These are phyloP conservation scores for Novymonas esmeraldas DNA, from an alignment of 208 protist species.

Conservation along the genomic window DNA sequence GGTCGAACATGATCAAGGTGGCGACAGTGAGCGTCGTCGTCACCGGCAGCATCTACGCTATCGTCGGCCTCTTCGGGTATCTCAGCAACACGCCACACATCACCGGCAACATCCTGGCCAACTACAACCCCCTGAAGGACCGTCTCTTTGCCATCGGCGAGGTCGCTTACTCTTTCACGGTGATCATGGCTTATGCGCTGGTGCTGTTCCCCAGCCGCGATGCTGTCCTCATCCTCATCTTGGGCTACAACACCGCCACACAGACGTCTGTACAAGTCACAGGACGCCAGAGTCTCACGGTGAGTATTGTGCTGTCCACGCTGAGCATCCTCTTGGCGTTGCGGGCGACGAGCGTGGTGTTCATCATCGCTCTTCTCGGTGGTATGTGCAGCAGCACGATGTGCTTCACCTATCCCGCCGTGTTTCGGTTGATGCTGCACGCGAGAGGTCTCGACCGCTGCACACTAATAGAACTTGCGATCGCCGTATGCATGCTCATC, in stretches of 20 bases:
- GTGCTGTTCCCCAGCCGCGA: slow-evolving; percentile 80
- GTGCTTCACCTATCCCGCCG: slow-evolving; percentile 71
- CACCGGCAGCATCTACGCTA: slow-evolving; percentile 50
- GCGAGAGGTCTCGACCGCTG: slow-evolving; percentile 35
- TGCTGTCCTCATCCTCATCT: slow-evolving; percentile 79
- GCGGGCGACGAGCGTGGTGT: slow-evolving; percentile 53
- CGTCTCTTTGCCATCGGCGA: slow-evolving; percentile 69
- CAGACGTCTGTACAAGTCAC: slow-evolving; percentile 41
- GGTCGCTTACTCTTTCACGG: slow-evolving; percentile 62
- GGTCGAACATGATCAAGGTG: slow-evolving; percentile 61
- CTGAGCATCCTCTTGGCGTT: slow-evolving; percentile 56
- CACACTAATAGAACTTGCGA: slow-evolving; percentile 28
- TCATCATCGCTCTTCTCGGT: slow-evolving; percentile 71
- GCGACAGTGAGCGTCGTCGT: slow-evolving; percentile 49
- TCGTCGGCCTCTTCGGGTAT: slow-evolving; percentile 79
- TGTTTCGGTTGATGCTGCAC: slow-evolving; percentile 66
- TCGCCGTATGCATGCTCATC: slow-evolving; percentile 49
- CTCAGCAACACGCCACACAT: slow-evolving; percentile 54
- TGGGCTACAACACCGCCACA: slow-evolving; percentile 63
- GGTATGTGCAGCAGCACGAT: slow-evolving; percentile 71
- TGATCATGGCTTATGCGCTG: slow-evolving; percentile 70
- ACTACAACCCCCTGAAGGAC: slow-evolving; percentile 68
- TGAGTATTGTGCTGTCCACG: slow-evolving; percentile 58
- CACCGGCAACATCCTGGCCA: slow-evolving; percentile 76
- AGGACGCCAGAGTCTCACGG: slow-evolving; percentile 51